Conservation (phyloP, 208 protist genomes). For the Tetramitus jugosus region DNA sequence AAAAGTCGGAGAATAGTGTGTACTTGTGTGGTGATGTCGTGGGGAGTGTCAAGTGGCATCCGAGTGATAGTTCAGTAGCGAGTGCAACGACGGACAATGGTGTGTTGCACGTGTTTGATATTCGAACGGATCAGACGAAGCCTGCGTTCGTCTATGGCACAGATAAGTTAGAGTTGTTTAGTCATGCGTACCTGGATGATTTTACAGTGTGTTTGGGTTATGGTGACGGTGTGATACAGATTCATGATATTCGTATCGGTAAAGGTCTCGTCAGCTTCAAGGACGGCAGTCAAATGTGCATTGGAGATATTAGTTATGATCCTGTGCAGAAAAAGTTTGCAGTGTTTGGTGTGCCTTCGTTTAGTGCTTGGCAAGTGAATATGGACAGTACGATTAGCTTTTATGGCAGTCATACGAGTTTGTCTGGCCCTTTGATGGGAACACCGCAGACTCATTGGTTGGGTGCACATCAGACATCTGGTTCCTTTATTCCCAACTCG, state of each 20-base stretch:
- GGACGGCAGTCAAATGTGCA: background rate
- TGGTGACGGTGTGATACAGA: slow-evolving; percentile 10
- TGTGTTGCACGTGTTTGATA: slow-evolving; percentile 6
- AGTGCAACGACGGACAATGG: background rate
- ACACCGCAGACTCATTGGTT: no score
- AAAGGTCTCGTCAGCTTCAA: background rate
- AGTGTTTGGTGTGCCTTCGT: no score
- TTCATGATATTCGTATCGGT: slow-evolving; percentile 16
- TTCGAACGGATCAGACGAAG: background rate
- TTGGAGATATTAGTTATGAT: slow-evolving; percentile 13
- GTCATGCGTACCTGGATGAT: slow-evolving; percentile 9
- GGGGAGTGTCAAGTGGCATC: background rate
- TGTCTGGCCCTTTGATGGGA: no score
- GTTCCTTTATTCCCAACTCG: no score
- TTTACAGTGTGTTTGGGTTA: slow-evolving; percentile 12
- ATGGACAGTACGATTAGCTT: no score
- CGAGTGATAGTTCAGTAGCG: background rate
- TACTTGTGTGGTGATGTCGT: slow-evolving; percentile 17
- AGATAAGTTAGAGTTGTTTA: background rate
- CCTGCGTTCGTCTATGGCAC: slow-evolving; percentile 9
- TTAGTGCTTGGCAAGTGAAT: no score
- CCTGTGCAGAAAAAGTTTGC: background rate
- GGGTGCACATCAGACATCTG: no score
- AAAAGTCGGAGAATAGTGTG: slow-evolving; percentile 5
- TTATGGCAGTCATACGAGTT: no score